Evolutionary conservation across 768 basidiomycete genomes (phyloP), one percentile per base, ranked within the genome.

Genomic region (Auricularia cornea): DNA sequence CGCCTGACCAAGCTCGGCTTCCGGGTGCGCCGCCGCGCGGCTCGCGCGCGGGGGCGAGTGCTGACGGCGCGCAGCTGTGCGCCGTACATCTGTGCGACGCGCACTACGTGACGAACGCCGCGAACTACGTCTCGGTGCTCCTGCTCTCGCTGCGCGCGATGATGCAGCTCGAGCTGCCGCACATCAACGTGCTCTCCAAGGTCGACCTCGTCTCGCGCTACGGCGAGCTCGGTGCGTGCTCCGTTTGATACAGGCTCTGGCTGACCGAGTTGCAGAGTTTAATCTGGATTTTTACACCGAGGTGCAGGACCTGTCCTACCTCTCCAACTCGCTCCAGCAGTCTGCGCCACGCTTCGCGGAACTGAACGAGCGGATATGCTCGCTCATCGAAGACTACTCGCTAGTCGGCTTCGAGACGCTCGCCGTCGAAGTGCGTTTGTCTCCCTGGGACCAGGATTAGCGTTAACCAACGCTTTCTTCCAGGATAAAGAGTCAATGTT

Each of bases 121-220:
- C 92, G 3, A 98, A 98, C 77, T 99, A 95, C 75, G 82, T 98
- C 64, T 94, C 94, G 14, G 85, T 98, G 40, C 81, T 98, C 51
- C 82, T 99, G 38, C 84, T 98, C 14, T 92, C 95, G 12, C 81
- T 99, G 30, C 83, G 97, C 59, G 92, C 96, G 18, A 98, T 98
- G 97, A 80, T 99, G n/a, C 95, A 98, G 70, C 82, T 99, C 62
- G 97, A 97, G 70, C 82, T 98, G n/a, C 97, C 97, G 0, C 97
- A 98, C 72, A 80, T 99, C 76, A 98, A 99, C 71, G 97, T 99
- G 2, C 80, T 99, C 16, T 95, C 93, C 10, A 99, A 99, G 75
- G 81, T 98, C 62, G 97, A 99, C 75, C 78, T 98, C n/a, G 78
- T 99, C 20, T 79, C 83, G 20, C 85, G 89, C 67, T 95, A 96